phyloP scores from a whole-genome alignment of 1,284 basidiomycete genomes.

The Puccinia horiana region DNA sequence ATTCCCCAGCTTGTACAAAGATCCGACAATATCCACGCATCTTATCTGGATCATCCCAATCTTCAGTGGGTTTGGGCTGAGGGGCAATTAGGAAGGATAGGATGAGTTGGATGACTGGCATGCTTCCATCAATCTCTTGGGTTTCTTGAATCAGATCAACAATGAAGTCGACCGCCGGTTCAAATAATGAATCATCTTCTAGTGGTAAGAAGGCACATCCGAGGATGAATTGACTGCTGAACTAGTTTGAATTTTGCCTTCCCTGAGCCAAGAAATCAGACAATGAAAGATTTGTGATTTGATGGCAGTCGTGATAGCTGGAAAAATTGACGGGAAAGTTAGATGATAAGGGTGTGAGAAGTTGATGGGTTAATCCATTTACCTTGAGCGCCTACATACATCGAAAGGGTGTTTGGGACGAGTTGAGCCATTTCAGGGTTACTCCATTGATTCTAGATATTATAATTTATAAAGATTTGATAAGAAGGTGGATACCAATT shows the following conservation, averaged over 20 bases:
- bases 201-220: constrained; percentile 39
- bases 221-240: constrained; percentile 57
- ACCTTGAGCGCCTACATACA: constrained; percentile 49
- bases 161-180: constrained; percentile 84
- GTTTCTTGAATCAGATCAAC: constrained; percentile 98
- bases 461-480: not conserved
- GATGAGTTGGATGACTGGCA: constrained; percentile 81
- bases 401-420: constrained; percentile 38
- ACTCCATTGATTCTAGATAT: constrained; percentile 46
- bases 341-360: too few relatives aligned
- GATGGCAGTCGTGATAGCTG: constrained; percentile 56
- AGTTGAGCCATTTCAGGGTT: constrained; percentile 30
- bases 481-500: not conserved
- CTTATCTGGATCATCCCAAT: constrained; percentile 68
- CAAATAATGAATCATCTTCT: constrained; percentile 74
- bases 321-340: too few relatives aligned
- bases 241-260: constrained; percentile 57
- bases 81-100: constrained; percentile 78
- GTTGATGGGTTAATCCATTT: not conserved
- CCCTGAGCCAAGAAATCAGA: constrained; percentile 57
- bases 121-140: constrained; percentile 93
- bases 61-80: constrained; percentile 66
- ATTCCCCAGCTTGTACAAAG: constrained; percentile 93
- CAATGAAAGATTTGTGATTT: constrained; percentile 57
- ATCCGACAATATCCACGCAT: constrained; percentile 88